These are phyloP conservation scores for Diaporthe sp. DNA, from an alignment of 2,329 filamentous ascomycete genomes.

Conservation along the genomic window DNA sequence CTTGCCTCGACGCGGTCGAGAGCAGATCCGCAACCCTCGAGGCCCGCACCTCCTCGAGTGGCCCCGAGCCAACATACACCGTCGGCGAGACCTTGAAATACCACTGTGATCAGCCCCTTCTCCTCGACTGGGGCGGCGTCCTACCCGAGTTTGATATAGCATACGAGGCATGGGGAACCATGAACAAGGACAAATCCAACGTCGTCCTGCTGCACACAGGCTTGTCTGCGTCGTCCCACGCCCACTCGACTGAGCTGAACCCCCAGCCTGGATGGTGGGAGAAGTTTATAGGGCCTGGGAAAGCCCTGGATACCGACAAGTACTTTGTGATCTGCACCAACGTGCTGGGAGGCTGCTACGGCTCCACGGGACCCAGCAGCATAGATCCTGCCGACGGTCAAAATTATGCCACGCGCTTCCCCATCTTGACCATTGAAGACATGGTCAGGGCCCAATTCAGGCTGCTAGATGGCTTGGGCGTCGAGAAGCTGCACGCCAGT, in stretches of 20 bases:
- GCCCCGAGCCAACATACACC: constrained; percentile 95
- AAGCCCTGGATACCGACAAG: constrained; percentile 88
- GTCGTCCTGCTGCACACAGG: constrained; percentile 94
- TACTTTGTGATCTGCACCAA: constrained; percentile 98
- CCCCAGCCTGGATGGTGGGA: constrained; percentile 98
- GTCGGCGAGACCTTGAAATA: constrained; percentile 86
- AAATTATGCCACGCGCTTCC: constrained; percentile 93
- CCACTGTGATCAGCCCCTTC: constrained; percentile 79
- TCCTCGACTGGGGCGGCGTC: constrained; percentile 96
- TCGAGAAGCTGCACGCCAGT: constrained; percentile 87
- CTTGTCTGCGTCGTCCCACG: constrained; percentile 96
- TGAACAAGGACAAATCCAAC: constrained; percentile 87
- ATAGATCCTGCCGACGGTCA: constrained; percentile 90
- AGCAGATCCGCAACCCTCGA: constrained; percentile 81
- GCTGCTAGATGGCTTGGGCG: constrained; percentile 83
- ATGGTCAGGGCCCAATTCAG: constrained; percentile 98
- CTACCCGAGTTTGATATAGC: constrained; percentile 90
- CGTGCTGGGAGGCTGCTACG: constrained; percentile 95
- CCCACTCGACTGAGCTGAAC: constrained; percentile 90
- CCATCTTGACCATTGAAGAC: constrained; percentile 94
- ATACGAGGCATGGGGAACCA: constrained; percentile 90
- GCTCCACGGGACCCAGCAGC: constrained; percentile 91
- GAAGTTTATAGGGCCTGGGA: constrained; percentile 92
- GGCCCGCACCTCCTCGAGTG: constrained; percentile 75
- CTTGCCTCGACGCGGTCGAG: constrained; percentile 89